These are phyloP conservation scores for Thalassiosira pacifica DNA, from an alignment of 352 stramenopile species.

Conservation along the genomic window DNA sequence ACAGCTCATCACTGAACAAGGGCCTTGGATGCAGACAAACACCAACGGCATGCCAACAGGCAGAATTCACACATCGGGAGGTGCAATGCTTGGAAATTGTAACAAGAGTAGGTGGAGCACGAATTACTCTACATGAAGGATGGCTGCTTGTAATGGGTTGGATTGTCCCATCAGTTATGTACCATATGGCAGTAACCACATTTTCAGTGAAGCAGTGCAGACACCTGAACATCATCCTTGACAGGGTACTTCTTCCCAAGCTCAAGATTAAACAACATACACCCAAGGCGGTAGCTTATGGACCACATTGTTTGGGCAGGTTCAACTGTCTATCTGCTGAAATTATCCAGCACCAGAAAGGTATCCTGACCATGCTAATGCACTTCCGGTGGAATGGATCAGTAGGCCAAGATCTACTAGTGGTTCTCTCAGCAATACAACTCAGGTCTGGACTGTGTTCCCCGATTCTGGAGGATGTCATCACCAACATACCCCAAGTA, in stretches of 20 bases:
- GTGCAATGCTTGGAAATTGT: no score
- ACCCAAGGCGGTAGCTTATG: not conserved
- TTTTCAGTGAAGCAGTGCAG: conserved; percentile 8
- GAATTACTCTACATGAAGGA: not conserved
- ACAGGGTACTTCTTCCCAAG: conserved; percentile 21
- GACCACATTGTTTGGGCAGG: not conserved
- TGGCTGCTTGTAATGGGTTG: no score
- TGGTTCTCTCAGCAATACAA: conserved; percentile 20
- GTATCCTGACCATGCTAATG: conserved; percentile 14
- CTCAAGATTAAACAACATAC: conserved; percentile 9
- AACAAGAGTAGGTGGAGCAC: not conserved
- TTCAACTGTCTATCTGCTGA: conserved; percentile 2
- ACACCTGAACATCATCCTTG: not conserved
- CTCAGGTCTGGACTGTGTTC: conserved; percentile 5
- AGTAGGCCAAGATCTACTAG: no score
- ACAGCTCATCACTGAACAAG: not conserved
- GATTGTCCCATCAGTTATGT: no score
- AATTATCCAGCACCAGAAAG: conserved; percentile 25
- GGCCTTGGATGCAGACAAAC: conserved; percentile 6
- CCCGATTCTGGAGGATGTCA: conserved; percentile 33
- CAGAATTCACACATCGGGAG: no score
- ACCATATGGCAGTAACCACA: not conserved
- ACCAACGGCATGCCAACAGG: no score
- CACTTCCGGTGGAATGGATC: conserved; percentile 23
- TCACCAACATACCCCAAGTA: not conserved